phyloP scores from a whole-genome alignment of 805 yeast genomes.

The Candida montana region DNA sequence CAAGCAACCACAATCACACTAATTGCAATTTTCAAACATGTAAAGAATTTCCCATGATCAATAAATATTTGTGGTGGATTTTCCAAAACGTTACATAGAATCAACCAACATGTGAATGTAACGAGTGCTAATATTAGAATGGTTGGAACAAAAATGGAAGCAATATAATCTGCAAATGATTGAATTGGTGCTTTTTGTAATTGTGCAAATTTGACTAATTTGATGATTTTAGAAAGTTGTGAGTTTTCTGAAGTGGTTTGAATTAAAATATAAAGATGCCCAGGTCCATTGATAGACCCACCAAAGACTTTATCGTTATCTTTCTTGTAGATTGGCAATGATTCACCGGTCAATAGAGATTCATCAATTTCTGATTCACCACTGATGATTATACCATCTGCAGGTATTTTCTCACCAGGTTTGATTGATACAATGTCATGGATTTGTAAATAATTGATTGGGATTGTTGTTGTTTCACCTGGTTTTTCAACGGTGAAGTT shows the following conservation, averaged over 20 bases:
- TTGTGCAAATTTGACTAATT: slow-evolving; percentile 85
- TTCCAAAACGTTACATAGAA: slow-evolving; percentile 30
- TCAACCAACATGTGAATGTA: slow-evolving; percentile 65
- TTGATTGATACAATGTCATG: slow-evolving; percentile 71
- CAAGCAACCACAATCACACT: slow-evolving; percentile 96
- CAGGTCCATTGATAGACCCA: slow-evolving; percentile 84
- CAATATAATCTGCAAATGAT: slow-evolving; percentile 76
- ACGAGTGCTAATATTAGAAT: slow-evolving; percentile 55
- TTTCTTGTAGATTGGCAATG: slow-evolving; percentile 63
- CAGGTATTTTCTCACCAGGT: slow-evolving; percentile 87
- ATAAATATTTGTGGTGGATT: slow-evolving; percentile 47
- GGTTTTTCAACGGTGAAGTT: slow-evolving; percentile 18
- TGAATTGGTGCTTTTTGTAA: slow-evolving; percentile 87
- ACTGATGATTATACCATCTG: slow-evolving; percentile 76
- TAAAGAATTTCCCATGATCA: slow-evolving; percentile 54
- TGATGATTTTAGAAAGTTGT: slow-evolving; percentile 80
- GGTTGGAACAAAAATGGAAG: slow-evolving; percentile 79
- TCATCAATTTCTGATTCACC: slow-evolving; percentile 88
- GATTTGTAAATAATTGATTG: slow-evolving; percentile 71
- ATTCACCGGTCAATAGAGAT: slow-evolving; percentile 88
- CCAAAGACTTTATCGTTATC: slow-evolving; percentile 69
- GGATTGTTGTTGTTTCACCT: slow-evolving; percentile 41
- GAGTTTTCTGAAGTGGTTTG: slow-evolving; percentile 76
- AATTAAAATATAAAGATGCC: slow-evolving; percentile 64
- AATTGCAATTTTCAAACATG: slow-evolving; percentile 74